Conservation (phyloP, 768 basidiomycete species). For the Suillus spraguei region DNA sequence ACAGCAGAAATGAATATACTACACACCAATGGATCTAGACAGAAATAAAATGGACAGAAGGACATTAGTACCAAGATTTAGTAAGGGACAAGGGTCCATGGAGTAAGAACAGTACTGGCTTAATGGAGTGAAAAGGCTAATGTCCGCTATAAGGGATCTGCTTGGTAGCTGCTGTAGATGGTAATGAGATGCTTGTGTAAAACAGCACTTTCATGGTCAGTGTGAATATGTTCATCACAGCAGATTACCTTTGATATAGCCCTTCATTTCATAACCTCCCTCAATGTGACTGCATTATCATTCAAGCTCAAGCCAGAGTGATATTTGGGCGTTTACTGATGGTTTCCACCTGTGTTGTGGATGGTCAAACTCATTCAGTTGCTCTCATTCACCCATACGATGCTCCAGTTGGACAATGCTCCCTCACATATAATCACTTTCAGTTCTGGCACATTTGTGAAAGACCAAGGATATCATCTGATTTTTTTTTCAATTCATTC, state of each 20-base stretch:
- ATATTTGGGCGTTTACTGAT: slow-evolving; percentile 23
- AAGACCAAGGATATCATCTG: slow-evolving; percentile 10
- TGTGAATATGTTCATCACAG: too few relatives aligned
- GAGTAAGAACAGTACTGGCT: too few relatives aligned
- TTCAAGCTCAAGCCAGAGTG: slow-evolving; percentile 18
- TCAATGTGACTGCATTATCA: slow-evolving; percentile 32
- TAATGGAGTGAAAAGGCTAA: too few relatives aligned
- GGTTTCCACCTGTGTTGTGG: slow-evolving; percentile 23
- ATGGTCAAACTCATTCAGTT: slow-evolving; percentile 2
- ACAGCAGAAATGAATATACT: too few relatives aligned
- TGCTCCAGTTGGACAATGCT: slow-evolving; percentile 9
- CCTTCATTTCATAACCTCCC: slow-evolving; percentile 30
- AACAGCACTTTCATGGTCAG: too few relatives aligned
- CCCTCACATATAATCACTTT: slow-evolving; percentile 27
- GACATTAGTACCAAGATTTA: too few relatives aligned
- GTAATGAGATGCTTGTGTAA: too few relatives aligned
- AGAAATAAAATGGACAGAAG: too few relatives aligned
- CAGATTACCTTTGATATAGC: slow-evolving; percentile 32
- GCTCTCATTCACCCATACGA: slow-evolving; percentile 25
- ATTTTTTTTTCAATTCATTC: slow-evolving; percentile 30
- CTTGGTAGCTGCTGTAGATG: too few relatives aligned
- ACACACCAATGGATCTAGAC: too few relatives aligned
- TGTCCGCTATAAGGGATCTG: too few relatives aligned
- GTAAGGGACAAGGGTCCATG: too few relatives aligned
- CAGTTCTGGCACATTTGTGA: slow-evolving; percentile 20